These are phyloP conservation scores for Immersiporthe knoxdaviesiana DNA, from an alignment of 2,329 filamentous ascomycete species.

Conservation along the genomic window DNA sequence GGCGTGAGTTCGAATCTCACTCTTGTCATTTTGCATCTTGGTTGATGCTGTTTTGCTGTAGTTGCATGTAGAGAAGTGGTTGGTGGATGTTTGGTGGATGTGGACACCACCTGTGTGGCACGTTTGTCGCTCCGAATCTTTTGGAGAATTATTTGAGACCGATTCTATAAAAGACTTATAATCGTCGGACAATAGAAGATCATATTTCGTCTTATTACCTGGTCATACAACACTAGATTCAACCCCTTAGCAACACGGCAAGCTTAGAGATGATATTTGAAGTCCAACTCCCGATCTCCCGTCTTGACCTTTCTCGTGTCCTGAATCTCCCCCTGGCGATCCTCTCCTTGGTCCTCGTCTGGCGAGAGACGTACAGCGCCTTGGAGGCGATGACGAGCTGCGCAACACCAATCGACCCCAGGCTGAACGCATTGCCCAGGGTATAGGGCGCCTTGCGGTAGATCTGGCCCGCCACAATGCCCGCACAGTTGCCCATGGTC, in stretches of 20 bases:
- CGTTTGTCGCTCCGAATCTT: too few species aligned
- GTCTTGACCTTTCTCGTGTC: conserved; percentile 50
- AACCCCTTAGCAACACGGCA: neutral
- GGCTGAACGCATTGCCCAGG: conserved; percentile 37
- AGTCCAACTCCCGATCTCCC: conserved; percentile 52
- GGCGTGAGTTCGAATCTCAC: conserved; percentile 29
- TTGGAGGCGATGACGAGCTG: conserved; percentile 44
- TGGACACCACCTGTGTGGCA: too few species aligned
- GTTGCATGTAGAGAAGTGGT: neutral
- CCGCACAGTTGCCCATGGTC: conserved; percentile 50
- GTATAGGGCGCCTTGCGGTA: conserved; percentile 40
- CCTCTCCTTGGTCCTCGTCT: conserved; percentile 45
- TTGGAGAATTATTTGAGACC: too few species aligned
- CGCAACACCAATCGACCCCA: conserved; percentile 37
- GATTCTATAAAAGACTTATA: too few species aligned
- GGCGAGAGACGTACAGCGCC: conserved; percentile 46
- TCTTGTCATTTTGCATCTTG: conserved; percentile 17
- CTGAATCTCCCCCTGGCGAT: conserved; percentile 46
- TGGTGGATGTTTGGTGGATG: too few species aligned
- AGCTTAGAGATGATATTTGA: conserved; percentile 47
- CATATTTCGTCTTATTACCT: too few species aligned
- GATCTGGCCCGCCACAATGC: conserved; percentile 47
- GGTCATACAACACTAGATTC: neutral
- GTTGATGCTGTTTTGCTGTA: neutral
- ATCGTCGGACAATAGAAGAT: too few species aligned